Base-by-base conservation (phyloP, 305 asterid genomes). In the Caryopteris hybrid region DNA sequence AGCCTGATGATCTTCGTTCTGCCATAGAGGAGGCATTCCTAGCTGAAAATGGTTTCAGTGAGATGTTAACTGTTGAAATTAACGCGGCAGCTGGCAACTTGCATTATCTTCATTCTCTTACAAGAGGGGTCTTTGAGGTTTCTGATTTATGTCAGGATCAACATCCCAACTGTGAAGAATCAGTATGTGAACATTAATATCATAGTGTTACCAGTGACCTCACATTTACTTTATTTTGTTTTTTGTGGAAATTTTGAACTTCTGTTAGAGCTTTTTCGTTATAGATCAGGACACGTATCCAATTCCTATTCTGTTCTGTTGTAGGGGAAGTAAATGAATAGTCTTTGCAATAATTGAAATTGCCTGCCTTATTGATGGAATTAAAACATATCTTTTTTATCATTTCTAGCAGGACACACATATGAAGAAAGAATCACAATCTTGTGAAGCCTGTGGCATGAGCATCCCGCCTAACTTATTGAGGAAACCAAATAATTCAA, bases 1-100 rank as follows among this genome's bases (percentile, higher is more conserved):
- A 83, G 62, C 96, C 96, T 8, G 45, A 74, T 76, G 94, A 88
- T 74, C 86, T 91, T 66, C 85, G 90, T 36, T 86, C 97, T 66
- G 98, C 99, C 66, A 91, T 91, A 61, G 98, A 95, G 73, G 99
- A 95, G 79, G 99, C 97, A 14, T 89, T 86, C 74, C 83, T 92
- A 36, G 92, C 94, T 14, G 99, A 91, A 71, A 84, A 76, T 79
- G 97, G 96, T 39, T 84, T 89, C 83, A 80, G 76, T 62, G 99
- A 91, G 79, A 89, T 89, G 98, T 73, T 89, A 85, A 86, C 84
- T 90, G 87, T 86, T 39, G 98, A 89, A 86, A 85, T 94, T 62
- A 87, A 83, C 74, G 95, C 95, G 22, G 99, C 95, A 39, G 93
- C 96, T 66, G 97, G 97, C 63, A 90, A 87, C 79, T 69, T 84